Evolutionary conservation across 2,329 filamentous ascomycete species (phyloP), one percentile per base, ranked within the genome.

Genomic region (Beauveria caledonica): DNA sequence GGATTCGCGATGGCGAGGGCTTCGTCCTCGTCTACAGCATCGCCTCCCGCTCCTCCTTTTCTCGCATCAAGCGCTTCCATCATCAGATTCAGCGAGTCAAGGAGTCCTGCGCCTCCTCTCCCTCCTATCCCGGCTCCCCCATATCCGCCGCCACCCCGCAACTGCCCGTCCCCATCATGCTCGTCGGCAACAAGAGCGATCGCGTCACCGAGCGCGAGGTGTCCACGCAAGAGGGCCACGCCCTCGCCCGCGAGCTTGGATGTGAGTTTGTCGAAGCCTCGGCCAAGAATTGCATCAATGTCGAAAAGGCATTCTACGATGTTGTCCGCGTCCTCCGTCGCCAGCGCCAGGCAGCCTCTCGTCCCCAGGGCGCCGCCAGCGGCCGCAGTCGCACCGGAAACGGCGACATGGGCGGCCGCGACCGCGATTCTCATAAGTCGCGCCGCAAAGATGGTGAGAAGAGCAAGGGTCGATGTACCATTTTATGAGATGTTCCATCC

Each of bases 1-100:
- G 93, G 93, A 97, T 97, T 73, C 86, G 94, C 68, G 93, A 97
- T 71, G 93, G 94, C 66, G 94, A 99, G 74, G 94, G 94, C 21
- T 97, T 97, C 72, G 90, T 99, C 33, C 82, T 99, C 63, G 94
- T 99, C 65, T 97, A 99, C 80, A 96, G 92, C 79, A 97, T 99
- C 76, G 96, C 94, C 15, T 97, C 93, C 57, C 88, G 94, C 69
- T 92, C 92, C 39, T 97, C 93, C 21, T 97, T 97, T 73, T 87
- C 88, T 61, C 89, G 93, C 72, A 97, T 99, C 79, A 90, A 92
- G 75, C 88, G 89, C 70, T 97, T 97, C 73, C 91, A 97, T 76
- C 88, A 93, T 72, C 94, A 97, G 76, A 97, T 97, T 68, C 92
- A 96, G 75, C 83, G 95, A 70, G 94, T 97, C 69, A 97, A 97